Evolutionary conservation across 1,284 basidiomycete species (phyloP).

Genomic region (Pseudozyma tsukubaensis): DNA sequence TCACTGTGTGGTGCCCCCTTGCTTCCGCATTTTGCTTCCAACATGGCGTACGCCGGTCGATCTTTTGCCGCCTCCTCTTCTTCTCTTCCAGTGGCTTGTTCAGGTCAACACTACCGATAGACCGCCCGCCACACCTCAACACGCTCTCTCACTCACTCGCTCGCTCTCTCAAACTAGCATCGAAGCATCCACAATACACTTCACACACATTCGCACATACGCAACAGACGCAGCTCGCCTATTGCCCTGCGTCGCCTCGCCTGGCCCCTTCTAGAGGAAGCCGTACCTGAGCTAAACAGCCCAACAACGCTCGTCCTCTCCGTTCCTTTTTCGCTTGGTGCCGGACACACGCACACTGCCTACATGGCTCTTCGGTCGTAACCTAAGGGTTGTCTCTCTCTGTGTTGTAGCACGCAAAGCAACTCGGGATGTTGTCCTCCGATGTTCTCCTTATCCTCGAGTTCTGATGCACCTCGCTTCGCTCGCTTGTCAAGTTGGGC

Average conservation of each 20-base stretch:
- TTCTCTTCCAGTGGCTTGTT: neutral
- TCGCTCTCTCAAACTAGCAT: neutral
- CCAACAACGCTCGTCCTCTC: neutral
- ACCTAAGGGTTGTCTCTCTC: neutral
- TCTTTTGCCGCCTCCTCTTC: neutral
- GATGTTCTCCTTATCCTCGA: neutral
- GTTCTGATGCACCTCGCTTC: conserved; percentile 36
- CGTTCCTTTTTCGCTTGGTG: neutral
- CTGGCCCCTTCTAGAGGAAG: neutral
- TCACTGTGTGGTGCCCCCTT: neutral
- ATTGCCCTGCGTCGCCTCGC: neutral
- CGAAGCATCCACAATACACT: neutral
- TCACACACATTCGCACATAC: neutral
- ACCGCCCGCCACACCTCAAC: neutral
- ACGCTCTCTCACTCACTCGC: neutral
- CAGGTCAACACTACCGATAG: neutral
- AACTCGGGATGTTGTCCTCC: conserved; percentile 13
- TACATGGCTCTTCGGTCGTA: too few relatives aligned
- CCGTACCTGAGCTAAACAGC: conserved; percentile 8
- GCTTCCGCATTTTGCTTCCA: conserved; percentile 5
- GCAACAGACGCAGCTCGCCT: neutral
- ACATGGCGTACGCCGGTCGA: neutral
- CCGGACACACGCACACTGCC: too few relatives aligned
- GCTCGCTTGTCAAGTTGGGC: conserved; percentile 27
- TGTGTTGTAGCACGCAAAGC: too few relatives aligned